Evolutionary conservation across 2,329 filamentous ascomycete genomes (phyloP), one percentile per base, ranked within the genome.

Genomic region (Colletotrichum sp.): DNA sequence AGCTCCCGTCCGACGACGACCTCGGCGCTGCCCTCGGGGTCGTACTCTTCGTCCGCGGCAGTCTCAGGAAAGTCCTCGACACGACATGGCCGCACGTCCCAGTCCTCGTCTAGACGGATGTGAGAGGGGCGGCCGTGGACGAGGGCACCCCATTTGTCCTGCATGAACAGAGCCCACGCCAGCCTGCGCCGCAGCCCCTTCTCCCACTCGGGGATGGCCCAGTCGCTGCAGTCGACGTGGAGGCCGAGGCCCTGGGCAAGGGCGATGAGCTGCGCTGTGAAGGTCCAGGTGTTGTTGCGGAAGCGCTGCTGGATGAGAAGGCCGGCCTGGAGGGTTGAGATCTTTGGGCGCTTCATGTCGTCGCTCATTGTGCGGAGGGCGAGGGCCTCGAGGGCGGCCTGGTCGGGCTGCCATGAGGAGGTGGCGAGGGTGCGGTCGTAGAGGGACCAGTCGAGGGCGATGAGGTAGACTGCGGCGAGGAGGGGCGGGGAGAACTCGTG

Each of bases 111-210:
- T 7, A 85, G 85, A 13, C 83, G 82, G 28, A 92, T 89, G 68
- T 92, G 88, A 28, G 88, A 89, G 13, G 90, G 90, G 30, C 91
- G 86, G 9, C 91, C 91, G 78, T 91, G 89, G 32, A 90, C 88
- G 49, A 92, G 85, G 4, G 89, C 87, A 4, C 89, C 88, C 91
- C 90, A 93, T 79, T 90, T 92, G 77, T 94, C 92, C 80, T 93
- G 92, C 87, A 93, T 91, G 77, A 89, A 93, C 1, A 93, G 82
- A 3, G 89, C 92, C 92, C 92, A 94, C 0, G 90, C 91, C 1
- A 94, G 83, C 16, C 92, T 85, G 79, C 91, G 90, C 16, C 92
- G 86, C 21, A 93, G 84, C 0, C 91, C 90, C 70, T 90, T 88
- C 79, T 94, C 92, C 91, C 92, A 93, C 1, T 85, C 83, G 3